Base-by-base conservation (phyloP, 345 rosid genomes). In the Raphanus raphanistrum region DNA sequence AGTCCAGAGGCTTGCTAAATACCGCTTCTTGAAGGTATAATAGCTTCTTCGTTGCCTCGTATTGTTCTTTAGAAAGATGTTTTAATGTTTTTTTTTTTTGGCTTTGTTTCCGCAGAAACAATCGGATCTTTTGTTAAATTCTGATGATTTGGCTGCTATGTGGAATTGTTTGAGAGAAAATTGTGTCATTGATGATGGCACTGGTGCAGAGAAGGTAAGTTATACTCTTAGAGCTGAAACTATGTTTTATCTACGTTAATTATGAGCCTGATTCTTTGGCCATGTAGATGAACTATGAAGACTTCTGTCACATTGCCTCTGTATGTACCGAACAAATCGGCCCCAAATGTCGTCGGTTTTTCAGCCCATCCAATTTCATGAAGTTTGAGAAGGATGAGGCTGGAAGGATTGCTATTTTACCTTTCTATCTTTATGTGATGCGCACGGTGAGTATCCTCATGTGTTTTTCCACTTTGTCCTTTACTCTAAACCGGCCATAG, bases 361-460 rank as follows among this genome's bases (percentile, higher is more conserved):
- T 95, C 82, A 93, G 99, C 82, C 98, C 99, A 2, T 95, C 97
- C 75, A 92, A 95, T 79, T 95, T 95, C 81, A 95, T 95, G 98
- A 95, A 95, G 88, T 92, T 95, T 76, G 99, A 95, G 88, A 95
- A 93, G 80, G 99, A 95, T 80, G 99, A 95, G 79, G 90, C 96
- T 4, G 99, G 99, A 75, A 87, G 99, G 84, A 95, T 95, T 79
- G 99, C 97, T 70, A 95, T 95, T 80, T 81, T 95, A 73, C 99
- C 99, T 0, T 95, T 92, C 80, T 95, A 95, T 85, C 94, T 95
- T 31, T 95, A 95, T 77, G 97, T 95, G 83, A 95, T 95, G 99
- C 96, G 99, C 68, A 95, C 98, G 68, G 99, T 93, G 80, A 78
- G 98, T 85, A 31, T 68, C 50, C 62, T 60, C 66, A 3, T 31